Conservation (phyloP, 1,139 yeast species). For the Geotrichum europaeum region DNA sequence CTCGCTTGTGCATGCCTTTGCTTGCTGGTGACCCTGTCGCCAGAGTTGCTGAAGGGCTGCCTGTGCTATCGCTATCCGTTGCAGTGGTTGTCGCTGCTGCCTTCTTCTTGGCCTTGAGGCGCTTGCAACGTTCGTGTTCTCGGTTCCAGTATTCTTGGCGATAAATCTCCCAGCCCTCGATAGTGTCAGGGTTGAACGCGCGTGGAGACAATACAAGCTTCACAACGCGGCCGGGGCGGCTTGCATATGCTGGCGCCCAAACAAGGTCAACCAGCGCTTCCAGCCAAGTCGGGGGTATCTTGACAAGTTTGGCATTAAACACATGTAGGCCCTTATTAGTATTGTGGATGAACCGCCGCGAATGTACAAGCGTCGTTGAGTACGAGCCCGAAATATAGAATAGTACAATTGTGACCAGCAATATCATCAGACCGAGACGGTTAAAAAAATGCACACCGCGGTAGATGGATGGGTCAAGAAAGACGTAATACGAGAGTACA, state of each 20-base stretch:
- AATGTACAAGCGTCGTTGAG: slow-evolving; percentile 72
- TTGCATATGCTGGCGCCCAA: slow-evolving; percentile 27
- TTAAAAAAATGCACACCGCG: slow-evolving; percentile 34
- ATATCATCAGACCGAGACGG: slow-evolving; percentile 61
- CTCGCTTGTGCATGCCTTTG: not conserved
- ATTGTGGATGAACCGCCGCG: slow-evolving; percentile 67
- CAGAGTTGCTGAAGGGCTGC: not conserved
- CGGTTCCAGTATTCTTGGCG: slow-evolving; percentile 90
- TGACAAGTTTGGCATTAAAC: slow-evolving; percentile 70
- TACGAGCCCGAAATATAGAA: slow-evolving; percentile 89
- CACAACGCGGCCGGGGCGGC: slow-evolving; percentile 35
- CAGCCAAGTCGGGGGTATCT: slow-evolving; percentile 53
- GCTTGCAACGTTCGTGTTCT: slow-evolving; percentile 58
- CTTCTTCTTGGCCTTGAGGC: not conserved
- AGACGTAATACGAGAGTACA: slow-evolving; percentile 31
- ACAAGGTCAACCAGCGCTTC: slow-evolving; percentile 36
- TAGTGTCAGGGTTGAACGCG: slow-evolving; percentile 69
- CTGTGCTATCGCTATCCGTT: not conserved
- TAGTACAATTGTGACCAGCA: slow-evolving; percentile 61
- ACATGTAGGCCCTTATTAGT: slow-evolving; percentile 86
- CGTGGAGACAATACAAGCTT: slow-evolving; percentile 77
- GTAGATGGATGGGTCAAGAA: slow-evolving; percentile 34
- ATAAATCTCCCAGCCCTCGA: slow-evolving; percentile 94
- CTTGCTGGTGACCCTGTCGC: not conserved
- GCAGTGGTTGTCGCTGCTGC: not conserved